These are phyloP conservation scores for Chytriomyces hyalinus DNA, from an alignment of 192 early-diverging fungal species.

Conservation along the genomic window DNA sequence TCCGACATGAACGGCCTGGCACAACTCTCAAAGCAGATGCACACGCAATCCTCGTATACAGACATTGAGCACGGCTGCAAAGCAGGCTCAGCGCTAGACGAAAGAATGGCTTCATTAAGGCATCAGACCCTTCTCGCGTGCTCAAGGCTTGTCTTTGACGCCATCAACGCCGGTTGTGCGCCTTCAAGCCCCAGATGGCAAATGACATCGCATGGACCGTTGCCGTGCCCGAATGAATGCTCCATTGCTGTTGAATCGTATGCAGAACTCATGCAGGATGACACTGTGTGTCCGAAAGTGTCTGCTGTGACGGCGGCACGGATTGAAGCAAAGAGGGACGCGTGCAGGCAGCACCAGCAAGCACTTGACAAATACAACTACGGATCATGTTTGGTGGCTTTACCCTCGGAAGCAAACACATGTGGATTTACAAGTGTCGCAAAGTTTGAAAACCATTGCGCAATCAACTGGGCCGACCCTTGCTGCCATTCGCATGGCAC, in stretches of 20 bases:
- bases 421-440: not conserved
- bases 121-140: not conserved
- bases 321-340: too few species aligned
- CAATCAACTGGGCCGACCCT: not conserved
- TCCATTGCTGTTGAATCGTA: not conserved
- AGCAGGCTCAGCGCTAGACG: not conserved
- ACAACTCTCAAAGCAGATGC: not conserved
- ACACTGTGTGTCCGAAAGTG: too few species aligned
- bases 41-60: not conserved
- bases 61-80: not conserved
- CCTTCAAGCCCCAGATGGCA: not conserved
- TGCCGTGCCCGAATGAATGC: not conserved
- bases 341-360: too few species aligned
- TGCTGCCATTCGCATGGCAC: not conserved
- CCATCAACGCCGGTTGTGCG: not conserved
- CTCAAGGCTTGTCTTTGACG: not conserved
- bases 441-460: not conserved
- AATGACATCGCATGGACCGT: not conserved
- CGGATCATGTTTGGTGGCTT: not conserved
- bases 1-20: not conserved
- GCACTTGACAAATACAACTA: not conserved
- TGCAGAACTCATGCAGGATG: not conserved
- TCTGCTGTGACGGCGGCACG: too few species aligned
- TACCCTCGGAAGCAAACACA: not conserved
- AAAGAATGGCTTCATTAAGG: not conserved